Base-by-base conservation (phyloP, 805 yeast species). In the Kazachstania viticola region DNA sequence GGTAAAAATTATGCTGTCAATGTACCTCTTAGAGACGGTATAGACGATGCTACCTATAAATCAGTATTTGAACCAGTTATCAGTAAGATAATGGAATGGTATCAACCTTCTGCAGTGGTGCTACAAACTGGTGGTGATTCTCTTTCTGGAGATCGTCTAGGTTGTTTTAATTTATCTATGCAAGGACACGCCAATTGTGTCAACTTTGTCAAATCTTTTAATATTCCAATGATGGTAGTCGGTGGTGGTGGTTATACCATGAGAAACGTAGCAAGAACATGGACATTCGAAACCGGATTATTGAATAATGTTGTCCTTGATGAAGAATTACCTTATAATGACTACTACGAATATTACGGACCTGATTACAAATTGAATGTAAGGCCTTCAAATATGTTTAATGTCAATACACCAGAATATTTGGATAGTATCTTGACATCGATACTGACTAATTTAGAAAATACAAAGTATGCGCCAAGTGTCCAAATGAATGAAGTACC, bases 181-280 rank as follows among this genome's bases (percentile, higher is more conserved):
- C 70, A 74, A 37, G 97, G 94, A 3, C 96, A 88, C 51, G 96
- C 95, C 14, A 94, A 83, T 55, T 91, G 97, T 61, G 96, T 88
- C 19, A 79, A 77, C 48, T 88, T 69, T 54, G 77, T 87, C 42
- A 84, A 84, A 57, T 73, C 85, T 25, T 87, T 87, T 58, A 93
- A 93, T 12, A 60, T 87, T 23, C 97, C 97, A 8, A 73, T 84
- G 71, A 62, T 88, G 42, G 94, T 87, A 5, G 62, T 88, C 9
- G 98, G 98, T 15, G 98, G 98, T 32, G 98, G 98, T 38, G 98
- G 98, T 14, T 88, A 88, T 58, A 91, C 98, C 2, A 94, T 94
- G 52, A 69, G 96, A 48, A 88, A 88, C 51, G 98, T 88, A 11
- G 79, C 93, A 25, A 67, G 97, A 44, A 69, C 93, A 21, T 88